phyloP scores from a whole-genome alignment of 805 yeast species.

The Saccharomycopsis fermentans region DNA sequence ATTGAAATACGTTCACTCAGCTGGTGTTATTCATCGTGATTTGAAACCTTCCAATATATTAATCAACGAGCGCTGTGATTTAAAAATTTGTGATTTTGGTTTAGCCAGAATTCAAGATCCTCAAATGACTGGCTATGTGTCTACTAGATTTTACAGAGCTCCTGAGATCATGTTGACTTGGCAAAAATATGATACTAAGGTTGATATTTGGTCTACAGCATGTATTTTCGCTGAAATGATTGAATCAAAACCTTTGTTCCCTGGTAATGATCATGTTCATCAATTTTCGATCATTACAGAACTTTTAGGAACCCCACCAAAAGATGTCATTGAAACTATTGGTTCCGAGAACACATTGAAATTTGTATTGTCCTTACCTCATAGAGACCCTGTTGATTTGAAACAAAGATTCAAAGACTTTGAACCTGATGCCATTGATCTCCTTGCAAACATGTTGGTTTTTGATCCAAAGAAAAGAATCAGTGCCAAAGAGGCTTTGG shows the following conservation, averaged over 20 bases:
- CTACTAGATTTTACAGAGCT: constrained; percentile 92
- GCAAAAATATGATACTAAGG: constrained; percentile 96
- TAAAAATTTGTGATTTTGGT: constrained; percentile 90
- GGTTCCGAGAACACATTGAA: constrained; percentile 91
- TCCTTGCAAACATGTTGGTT: constrained; percentile 80
- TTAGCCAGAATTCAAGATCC: constrained; percentile 96
- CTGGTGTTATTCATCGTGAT: constrained; percentile 87
- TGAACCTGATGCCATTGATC: constrained; percentile 80
- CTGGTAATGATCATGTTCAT: constrained; percentile 97
- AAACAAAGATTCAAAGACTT: constrained; percentile 67
- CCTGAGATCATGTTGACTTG: constrained; percentile 98
- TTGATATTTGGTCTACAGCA: constrained; percentile 97
- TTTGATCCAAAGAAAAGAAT: constrained; percentile 93
- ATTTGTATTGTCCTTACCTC: constrained; percentile 89
- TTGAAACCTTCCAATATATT: constrained; percentile 77
- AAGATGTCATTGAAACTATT: constrained; percentile 90
- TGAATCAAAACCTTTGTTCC: constrained; percentile 93
- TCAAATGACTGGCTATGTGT: constrained; percentile 97
- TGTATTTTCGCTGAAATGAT: constrained; percentile 97
- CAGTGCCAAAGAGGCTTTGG: constrained; percentile 81
- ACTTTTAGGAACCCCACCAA: constrained; percentile 91
- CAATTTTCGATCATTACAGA: constrained; percentile 97
- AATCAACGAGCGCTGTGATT: constrained; percentile 82
- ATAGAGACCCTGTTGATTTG: constrained; percentile 85
- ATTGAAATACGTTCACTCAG: constrained; percentile 80